Percentiles rank a stretch among this genome's conserved stretches.
Conservation (phyloP, 2,329 filamentous ascomycete genomes). For the Phialophora chinensis region DNA sequence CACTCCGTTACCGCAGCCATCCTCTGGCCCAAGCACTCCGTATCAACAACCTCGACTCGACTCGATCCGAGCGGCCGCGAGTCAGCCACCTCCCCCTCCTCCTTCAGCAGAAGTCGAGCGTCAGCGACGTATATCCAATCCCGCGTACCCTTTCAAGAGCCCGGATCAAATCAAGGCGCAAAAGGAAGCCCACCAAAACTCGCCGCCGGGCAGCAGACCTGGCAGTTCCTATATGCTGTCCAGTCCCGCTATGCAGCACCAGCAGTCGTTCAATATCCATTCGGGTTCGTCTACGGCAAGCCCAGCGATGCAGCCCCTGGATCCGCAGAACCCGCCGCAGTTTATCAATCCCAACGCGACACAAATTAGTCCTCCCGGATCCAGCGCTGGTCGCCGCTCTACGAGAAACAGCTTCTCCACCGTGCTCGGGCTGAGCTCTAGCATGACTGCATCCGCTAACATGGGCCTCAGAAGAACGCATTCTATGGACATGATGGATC, state of each 20-base stretch:
- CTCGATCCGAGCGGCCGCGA: slow-evolving; percentile 35
- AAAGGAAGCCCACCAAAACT: slow-evolving; percentile 38
- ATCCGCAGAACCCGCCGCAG: slow-evolving; percentile 37
- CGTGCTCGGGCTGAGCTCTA: slow-evolving; percentile 22
- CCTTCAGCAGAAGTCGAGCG: slow-evolving; percentile 39
- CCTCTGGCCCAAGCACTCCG: slow-evolving; percentile 11
- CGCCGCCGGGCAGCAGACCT: slow-evolving; percentile 38
- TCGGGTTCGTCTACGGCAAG: slow-evolving; percentile 24
- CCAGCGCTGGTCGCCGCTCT: slow-evolving; percentile 34
- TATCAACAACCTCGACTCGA: slow-evolving; percentile 33
- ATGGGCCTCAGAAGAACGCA: slow-evolving; percentile 30
- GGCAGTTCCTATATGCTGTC: slow-evolving; percentile 39
- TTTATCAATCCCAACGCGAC: slow-evolving; percentile 41
- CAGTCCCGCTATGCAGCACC: slow-evolving; percentile 35
- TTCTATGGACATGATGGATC: slow-evolving; percentile 35
- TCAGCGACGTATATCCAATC: slow-evolving; percentile 38
- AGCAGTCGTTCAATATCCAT: slow-evolving; percentile 21
- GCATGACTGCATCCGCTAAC: slow-evolving; percentile 19
- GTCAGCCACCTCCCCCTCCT: slow-evolving; percentile 36
- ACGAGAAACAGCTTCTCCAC: slow-evolving; percentile 34
- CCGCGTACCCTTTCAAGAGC: slow-evolving; percentile 40
- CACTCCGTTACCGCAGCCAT: slow-evolving; percentile 8
- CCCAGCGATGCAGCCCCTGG: slow-evolving; percentile 28
- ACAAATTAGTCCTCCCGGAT: slow-evolving; percentile 38
- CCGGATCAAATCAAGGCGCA: slow-evolving; percentile 41